Base-by-base conservation (phyloP, 2,329 filamentous ascomycete species). In the Fusarium napiforme region DNA sequence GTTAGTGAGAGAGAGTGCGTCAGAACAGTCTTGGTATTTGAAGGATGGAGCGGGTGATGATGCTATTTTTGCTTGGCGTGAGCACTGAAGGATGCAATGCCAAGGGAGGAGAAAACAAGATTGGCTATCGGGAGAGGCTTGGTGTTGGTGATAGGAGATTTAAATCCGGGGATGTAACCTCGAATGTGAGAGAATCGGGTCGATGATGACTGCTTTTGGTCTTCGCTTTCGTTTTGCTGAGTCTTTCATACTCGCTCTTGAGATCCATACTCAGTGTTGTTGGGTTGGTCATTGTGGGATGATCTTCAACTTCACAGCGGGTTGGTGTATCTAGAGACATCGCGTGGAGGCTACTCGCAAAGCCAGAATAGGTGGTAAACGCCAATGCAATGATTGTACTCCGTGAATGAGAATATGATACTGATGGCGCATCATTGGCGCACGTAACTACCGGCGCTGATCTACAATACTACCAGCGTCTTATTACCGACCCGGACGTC, bases 61-160 rank as follows among this genome's bases (percentile, higher is more conserved):
- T 68, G 64, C 57, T 63, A 42, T 56, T 45, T 55, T 68, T 68
- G 66, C 66, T 68, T 69, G 66, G 66, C 66, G 57, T 16, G 21
- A 39, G 62, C 39, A 37, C 42, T 52, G 64, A 46, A 60, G 37
- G 49, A 67, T 37, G 62, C 28, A 49, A 16, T 50, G 66, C 66
- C 64, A 69, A 68, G 66, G 7, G 49, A 7, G 7, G 43, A 39
- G 23, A 34, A 68, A 68, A 63, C 66, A 62, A 43, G 66, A 68
- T 69, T 68, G 56, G 64, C 9, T 19, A 34, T 23, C 18, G 30
- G 36, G 40, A 7, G 23, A 37, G 23, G n/a, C 30, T 52, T 15
- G 32, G 28, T 49, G 11, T 23, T 32, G 5, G 26, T 12, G 32
- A 56, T 43, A 56, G 36, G 52, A 42, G 26, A 43, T 30, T 56